Base-by-base conservation (phyloP, 768 basidiomycete species). In the Lactifluus echinatus region DNA sequence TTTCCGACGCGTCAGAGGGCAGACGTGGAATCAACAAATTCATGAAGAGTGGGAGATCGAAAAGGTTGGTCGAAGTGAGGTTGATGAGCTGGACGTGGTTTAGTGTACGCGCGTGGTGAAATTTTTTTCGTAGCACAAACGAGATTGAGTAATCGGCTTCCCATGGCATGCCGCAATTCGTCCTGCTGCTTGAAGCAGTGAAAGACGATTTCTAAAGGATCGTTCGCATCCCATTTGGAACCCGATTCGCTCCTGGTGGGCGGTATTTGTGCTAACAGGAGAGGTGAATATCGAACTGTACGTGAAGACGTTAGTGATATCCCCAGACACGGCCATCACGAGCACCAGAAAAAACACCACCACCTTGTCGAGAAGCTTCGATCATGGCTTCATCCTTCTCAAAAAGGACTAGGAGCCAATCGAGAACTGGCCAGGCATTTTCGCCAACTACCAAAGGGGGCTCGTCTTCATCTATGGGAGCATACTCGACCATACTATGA, bases 401-500 rank as follows among this genome's bases (percentile, higher is more conserved):
- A 61, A 88, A 87, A 19, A 89, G 62, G 21, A 70, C 66, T 11
- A 91, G 53, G 0, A 89, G 62, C 84, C 85, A 89, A 21, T 81
- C 79, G n/a, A 91, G 74, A 40, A 84, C 66, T 29, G 79, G 76
- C 88, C 89, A 91, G 4, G 86, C 81, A 59, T 83, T 72, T 46
- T 79, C 75, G 23, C 79, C 80, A 23, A 89, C 76, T 11, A 76
- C 65, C 45, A 63, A 55, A 21, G 67, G 67, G 44, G 53, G 31
- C 51, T 54, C 62, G 31, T 64, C 68, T 51, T 65, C 64, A 53
- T 66, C 64, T 4, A 64, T 57, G 5, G 64, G 67, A 19, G 60
- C 55, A n/a, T 72, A 64, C 37, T 71, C 66, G 61, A 53, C 58
- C 50, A 60, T 54, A 8, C 55, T 53, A 31, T 67, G 67, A 36